Percentiles rank a stretch among this genome's conserved stretches.
These are phyloP conservation scores for Platismatia glauca DNA, from an alignment of 495 filamentous ascomycete species.

Conservation along the genomic window DNA sequence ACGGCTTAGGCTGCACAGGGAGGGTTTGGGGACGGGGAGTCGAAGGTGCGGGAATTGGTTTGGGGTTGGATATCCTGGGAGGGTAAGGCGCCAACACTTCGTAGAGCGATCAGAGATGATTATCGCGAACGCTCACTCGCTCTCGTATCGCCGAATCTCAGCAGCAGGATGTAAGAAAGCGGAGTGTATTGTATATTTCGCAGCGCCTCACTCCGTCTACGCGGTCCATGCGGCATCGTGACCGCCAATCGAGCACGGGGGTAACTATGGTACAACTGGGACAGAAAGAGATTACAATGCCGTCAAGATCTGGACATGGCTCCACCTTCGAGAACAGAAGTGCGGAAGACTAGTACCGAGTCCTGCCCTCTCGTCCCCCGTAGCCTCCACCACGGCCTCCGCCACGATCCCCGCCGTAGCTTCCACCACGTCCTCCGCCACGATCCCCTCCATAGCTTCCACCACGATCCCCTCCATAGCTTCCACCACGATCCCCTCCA, in stretches of 20 bases:
- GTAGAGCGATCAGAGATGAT: no score
- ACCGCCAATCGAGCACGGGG: not conserved
- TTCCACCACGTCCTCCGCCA: conserved; percentile 7
- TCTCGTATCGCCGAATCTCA: no score
- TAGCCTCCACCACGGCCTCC: conserved; percentile 9
- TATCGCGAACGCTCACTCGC: no score
- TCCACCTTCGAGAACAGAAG: not conserved
- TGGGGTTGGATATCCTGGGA: no score
- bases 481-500: not conserved
- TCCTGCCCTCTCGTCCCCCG: not conserved
- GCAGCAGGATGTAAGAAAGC: no score
- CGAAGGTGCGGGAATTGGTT: no score
- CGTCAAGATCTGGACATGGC: not conserved
- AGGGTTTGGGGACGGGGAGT: no score
- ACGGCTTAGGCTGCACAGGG: no score
- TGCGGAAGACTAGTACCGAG: not conserved
- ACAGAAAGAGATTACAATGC: not conserved
- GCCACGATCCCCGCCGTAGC: conserved; percentile 2
- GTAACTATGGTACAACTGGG: not conserved
- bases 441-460: not conserved
- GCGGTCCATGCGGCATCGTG: not conserved
- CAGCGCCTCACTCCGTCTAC: not conserved
- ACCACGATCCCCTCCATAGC: not conserved
- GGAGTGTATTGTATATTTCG: not conserved
- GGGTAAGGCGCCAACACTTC: no score